Evolutionary conservation across 1,284 basidiomycete genomes (phyloP), one percentile per base, ranked within the genome.

Genomic region (Polyporus tsugae): DNA sequence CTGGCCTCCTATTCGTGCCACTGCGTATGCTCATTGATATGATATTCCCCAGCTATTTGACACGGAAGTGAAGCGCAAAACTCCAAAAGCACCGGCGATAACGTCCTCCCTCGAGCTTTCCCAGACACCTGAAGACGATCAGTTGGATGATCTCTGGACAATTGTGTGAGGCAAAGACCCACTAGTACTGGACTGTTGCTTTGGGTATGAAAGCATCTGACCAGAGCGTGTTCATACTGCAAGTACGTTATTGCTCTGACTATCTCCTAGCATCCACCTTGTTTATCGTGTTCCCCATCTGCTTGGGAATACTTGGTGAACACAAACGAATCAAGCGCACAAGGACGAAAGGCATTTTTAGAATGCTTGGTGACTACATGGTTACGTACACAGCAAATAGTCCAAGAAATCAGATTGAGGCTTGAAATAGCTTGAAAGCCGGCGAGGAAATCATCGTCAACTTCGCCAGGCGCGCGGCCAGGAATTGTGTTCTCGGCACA

Each of bases 1-100:
- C 19, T 22, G 10, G 55, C 15, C 33, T 57, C 19, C 35, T 36
- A n/a, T 35, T 38, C 6, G 17, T 64, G 68, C 49, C 59, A 42
- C 13, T 9, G 55, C 60, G 64, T 22, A 59, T 60, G n/a, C 41
- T 7, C 29, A 44, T 33, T 22, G 46, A 25, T 13, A 3, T 46
- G 38, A 19, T 41, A 17, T 25, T 52, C 65, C 67, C 33, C 76
- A 97, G 94, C 85, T 99, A 41, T 94, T 98, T 73, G 95, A 97
- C 62, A 94, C 93, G 1, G 97, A 99, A 77, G 84, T 86, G 25
- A 90, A 89, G 68, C 85, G 95, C 61, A 93, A 89, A 71, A 91
- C 98, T 62, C 94, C 90, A 78, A 91, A 90, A 75, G 91, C 95
- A 65, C 95, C 96, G 0, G 90, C 94, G 65, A 68, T 69, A 41